Conservation (phyloP, 805 yeast species). For the Yamadazyma sp. region DNA sequence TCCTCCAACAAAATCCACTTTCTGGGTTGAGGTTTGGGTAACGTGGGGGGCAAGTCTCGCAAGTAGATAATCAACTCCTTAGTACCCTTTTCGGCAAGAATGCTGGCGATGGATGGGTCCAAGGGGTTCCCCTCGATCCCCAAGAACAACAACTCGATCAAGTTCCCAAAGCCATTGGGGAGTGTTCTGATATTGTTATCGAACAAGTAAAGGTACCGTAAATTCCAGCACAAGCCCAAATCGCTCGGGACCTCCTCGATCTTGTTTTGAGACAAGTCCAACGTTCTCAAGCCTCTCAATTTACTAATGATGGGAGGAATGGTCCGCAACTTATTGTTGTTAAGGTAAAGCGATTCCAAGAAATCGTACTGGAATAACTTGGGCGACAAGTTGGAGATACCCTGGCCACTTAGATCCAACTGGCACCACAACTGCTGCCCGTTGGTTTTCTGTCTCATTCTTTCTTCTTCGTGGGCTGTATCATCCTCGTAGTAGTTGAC, state of each 20-base stretch:
- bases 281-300: conserved; percentile 70
- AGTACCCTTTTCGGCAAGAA: conserved; percentile 79
- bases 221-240: conserved; percentile 75
- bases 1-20: conserved; percentile 79
- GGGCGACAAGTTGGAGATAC: conserved; percentile 66
- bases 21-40: conserved; percentile 68
- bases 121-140: conserved; percentile 95
- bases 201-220: conserved; percentile 80
- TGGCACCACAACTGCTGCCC: conserved; percentile 92
- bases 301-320: conserved; percentile 69
- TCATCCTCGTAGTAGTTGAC: conserved; percentile 53
- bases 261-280: conserved; percentile 81
- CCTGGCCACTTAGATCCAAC: conserved; percentile 88
- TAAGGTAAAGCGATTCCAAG: conserved; percentile 80
- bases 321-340: conserved; percentile 72
- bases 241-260: conserved; percentile 76
- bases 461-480: conserved; percentile 51
- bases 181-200: conserved; percentile 76
- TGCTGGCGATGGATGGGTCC: conserved; percentile 59
- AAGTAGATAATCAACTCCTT: conserved; percentile 76
- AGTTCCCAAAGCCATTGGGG: conserved; percentile 83
- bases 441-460: conserved; percentile 56
- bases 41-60: conserved; percentile 71
- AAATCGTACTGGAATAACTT: conserved; percentile 79
- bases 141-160: conserved; percentile 78